A percentile compares a stretch with the other conserved stretches of the same genome.
phyloP scores from a whole-genome alignment of 208 protist species.

The Trypanosoma caninum region DNA sequence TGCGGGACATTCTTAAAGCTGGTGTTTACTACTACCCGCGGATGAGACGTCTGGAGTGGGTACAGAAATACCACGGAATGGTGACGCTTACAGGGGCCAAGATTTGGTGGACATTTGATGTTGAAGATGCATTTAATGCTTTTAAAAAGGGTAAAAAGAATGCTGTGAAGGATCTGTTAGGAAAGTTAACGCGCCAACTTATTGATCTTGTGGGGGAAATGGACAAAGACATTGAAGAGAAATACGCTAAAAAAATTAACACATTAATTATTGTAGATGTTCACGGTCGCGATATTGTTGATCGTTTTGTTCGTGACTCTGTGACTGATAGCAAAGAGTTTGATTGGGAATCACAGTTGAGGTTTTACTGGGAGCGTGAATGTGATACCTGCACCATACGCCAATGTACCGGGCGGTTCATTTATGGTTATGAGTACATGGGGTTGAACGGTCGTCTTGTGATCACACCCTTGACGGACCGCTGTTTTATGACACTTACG shows the following conservation, averaged over 20 bases:
- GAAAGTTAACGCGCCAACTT: slow-evolving; percentile 92
- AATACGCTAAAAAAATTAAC: slow-evolving; percentile 97
- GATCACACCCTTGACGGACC: slow-evolving; percentile 98
- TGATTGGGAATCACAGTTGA: slow-evolving; percentile 98
- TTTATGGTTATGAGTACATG: slow-evolving; percentile 99
- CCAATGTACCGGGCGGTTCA: slow-evolving; percentile 97
- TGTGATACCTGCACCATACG: slow-evolving; percentile 95
- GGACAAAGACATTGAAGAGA: slow-evolving; percentile 90
- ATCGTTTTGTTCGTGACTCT: slow-evolving; percentile 97
- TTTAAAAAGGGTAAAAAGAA: slow-evolving; percentile 93
- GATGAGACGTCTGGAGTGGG: slow-evolving; percentile 93
- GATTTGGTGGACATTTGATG: slow-evolving; percentile 99
- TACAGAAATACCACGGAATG: slow-evolving; percentile 96
- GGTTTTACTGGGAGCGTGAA: slow-evolving; percentile 97
- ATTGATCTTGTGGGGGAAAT: slow-evolving; percentile 96
- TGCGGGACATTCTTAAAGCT: slow-evolving; percentile 96
- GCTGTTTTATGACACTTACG: slow-evolving; percentile 99
- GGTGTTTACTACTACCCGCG: slow-evolving; percentile 97
- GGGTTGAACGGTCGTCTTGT: slow-evolving; percentile 98
- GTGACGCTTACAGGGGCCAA: slow-evolving; percentile 95
- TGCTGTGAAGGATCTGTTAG: slow-evolving; percentile 95
- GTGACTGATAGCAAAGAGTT: slow-evolving; percentile 98
- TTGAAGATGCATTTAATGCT: slow-evolving; percentile 95
- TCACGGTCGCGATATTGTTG: slow-evolving; percentile 98
- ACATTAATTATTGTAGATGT: slow-evolving; percentile 99